These are phyloP conservation scores for Quambalaria eucalypti DNA, from an alignment of 1,284 basidiomycete species.

Conservation along the genomic window DNA sequence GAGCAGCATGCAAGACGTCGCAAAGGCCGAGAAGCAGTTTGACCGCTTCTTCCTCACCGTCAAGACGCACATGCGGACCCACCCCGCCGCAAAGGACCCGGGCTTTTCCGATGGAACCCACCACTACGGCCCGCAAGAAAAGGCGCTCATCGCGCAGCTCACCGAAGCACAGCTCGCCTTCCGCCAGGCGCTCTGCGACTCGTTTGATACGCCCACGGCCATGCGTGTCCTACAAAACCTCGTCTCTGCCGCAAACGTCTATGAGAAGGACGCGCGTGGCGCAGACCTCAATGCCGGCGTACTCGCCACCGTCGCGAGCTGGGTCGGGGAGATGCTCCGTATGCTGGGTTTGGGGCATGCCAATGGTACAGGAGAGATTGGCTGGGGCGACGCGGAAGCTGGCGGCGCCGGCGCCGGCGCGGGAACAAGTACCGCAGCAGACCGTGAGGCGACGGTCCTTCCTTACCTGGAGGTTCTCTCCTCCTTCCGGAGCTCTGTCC, in stretches of 20 bases:
- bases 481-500: conserved; percentile 81
- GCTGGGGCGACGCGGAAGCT: conserved; percentile 29
- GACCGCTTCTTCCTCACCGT: conserved; percentile 91
- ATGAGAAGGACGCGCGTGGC: conserved; percentile 54
- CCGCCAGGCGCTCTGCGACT: conserved; percentile 86
- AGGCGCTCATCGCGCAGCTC: conserved; percentile 53
- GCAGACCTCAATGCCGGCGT: conserved; percentile 60
- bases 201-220: conserved; percentile 87
- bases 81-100: conserved; percentile 38
- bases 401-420: conserved; percentile 13
- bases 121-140: conserved; percentile 47
- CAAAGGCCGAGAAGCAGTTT: conserved; percentile 71
- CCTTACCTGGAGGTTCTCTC: conserved; percentile 80
- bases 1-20: conserved; percentile 73
- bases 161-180: conserved; percentile 69
- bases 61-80: conserved; percentile 60
- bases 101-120: conserved; percentile 51
- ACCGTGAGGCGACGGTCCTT: conserved; percentile 78
- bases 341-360: conserved; percentile 94
- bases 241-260: conserved; percentile 79
- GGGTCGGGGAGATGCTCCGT: conserved; percentile 79
- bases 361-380: conserved; percentile 22
- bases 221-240: conserved; percentile 70
- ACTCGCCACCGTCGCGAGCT: conserved; percentile 66
- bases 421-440: conserved; percentile 2